phyloP scores from a whole-genome alignment of 306 rosid genomes.

The Lagenaria siceraria region DNA sequence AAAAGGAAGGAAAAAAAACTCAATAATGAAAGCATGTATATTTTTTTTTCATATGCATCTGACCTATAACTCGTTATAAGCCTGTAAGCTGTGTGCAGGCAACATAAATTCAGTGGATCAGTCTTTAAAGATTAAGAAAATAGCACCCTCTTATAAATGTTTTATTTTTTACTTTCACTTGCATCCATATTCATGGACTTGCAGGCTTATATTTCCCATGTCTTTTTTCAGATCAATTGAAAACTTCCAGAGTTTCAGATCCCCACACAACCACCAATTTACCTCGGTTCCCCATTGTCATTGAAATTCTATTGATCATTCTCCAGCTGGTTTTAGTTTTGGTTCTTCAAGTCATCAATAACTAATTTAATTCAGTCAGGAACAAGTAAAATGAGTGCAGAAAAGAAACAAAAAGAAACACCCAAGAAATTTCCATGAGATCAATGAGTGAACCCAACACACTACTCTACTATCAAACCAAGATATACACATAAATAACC shows the following conservation, averaged over 20 bases:
- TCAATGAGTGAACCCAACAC: neutral
- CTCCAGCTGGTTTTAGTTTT: too few relatives aligned
- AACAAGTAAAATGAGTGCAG: neutral
- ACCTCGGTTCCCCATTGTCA: neutral
- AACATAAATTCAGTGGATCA: neutral
- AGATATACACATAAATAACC: neutral
- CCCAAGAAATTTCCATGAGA: neutral
- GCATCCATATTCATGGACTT: neutral
- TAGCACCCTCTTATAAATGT: neutral
- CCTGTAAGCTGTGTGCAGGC: neutral
- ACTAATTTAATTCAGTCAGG: neutral
- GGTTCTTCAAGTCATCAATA: too few relatives aligned
- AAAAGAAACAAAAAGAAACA: neutral
- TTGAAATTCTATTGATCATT: too few relatives aligned
- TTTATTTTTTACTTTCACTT: neutral
- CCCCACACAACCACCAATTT: neutral
- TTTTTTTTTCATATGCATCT: neutral
- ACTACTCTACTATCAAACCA: neutral
- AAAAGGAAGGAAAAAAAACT: too few relatives aligned
- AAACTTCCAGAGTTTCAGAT: neutral
- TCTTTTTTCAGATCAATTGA: neutral
- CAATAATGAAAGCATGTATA: neutral
- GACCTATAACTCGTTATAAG: neutral
- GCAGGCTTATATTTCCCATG: neutral
- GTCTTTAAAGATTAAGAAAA: neutral